These are phyloP conservation scores for Aspergillus eucalypticola DNA, from an alignment of 2,329 filamentous ascomycete species.

Conservation along the genomic window DNA sequence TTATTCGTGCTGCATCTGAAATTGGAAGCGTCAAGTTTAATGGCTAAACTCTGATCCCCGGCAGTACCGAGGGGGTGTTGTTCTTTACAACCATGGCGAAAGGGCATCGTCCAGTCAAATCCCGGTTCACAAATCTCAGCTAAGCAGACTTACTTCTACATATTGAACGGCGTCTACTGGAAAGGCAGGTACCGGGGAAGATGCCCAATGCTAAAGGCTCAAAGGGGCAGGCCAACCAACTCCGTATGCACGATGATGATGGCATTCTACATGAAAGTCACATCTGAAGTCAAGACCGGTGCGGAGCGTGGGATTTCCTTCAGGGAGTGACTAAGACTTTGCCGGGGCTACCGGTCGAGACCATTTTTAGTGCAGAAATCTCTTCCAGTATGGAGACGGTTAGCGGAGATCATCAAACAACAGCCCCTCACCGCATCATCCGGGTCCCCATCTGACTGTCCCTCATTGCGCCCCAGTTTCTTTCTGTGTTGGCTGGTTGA, in stretches of 20 bases:
- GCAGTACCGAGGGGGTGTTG: not conserved
- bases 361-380: not conserved
- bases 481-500: not conserved
- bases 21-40: not conserved
- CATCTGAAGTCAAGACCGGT: not conserved
- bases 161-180: not conserved
- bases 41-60: conserved; percentile 1
- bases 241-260: not conserved
- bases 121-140: not conserved
- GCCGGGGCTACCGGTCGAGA: not conserved
- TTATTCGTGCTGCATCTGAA: not conserved
- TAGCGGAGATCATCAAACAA: conserved; percentile 4
- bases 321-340: not conserved
- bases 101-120: not conserved
- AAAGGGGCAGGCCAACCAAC: not conserved
- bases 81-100: not conserved
- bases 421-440: not conserved
- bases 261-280: not conserved
- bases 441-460: not conserved
- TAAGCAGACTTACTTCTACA: not conserved
- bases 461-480: not conserved
- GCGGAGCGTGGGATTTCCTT: too few relatives aligned
- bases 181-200: not conserved
- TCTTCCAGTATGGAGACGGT: not conserved
- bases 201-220: not conserved